Base-by-base conservation (phyloP, 306 rosid genomes). In the Cucumis melo region DNA sequence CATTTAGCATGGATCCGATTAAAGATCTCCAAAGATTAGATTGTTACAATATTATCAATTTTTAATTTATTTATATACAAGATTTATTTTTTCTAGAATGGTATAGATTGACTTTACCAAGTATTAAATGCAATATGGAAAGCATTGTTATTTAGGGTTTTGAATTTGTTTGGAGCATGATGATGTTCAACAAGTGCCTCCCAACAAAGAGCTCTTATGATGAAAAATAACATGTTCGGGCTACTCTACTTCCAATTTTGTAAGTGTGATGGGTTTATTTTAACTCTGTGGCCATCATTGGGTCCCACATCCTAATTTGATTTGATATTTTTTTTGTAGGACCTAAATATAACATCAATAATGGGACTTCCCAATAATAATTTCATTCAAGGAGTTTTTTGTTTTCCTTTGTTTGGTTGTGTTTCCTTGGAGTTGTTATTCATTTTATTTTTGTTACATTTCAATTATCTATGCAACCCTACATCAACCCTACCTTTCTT, bases 351-450 rank as follows among this genome's bases (percentile, higher is more conserved):
- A 2, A 23, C 15, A 15, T 72, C 10, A 24, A 72, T 72, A 68
- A 68, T 71, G 58, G 10, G 23, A 24, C 24, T 66, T 66, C 54
- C 76, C 76, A 46, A 27, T 59, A 72, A 72, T 72, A 15, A 72
- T 72, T 72, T 50, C 12, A 21, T 70, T 19, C 5, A 50, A 14
- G 42, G 76, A 48, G 42, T 48, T 72, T 72, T 50, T 72, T 72
- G 76, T 72, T 72, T 72, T 60, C 60, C 76, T 72, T 72, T 50
- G 44, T 72, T 72, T 72, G 76, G 76, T 27, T 72, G 24, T 72
- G 58, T n/a, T 72, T 72, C 60, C 60, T 50, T 72, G 76, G 76
- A 72, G 16, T 72, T 48, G 8, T 72, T 72, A 27, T 44, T 50
- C 4, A 72, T 50, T 48, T 72, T 20, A 42, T 46, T 70, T 42